A percentile compares a stretch with the other conserved stretches of the same genome.
These are phyloP conservation scores for Picochlorum sp. DNA, from an alignment of 139 green algal genomes.

Conservation along the genomic window DNA sequence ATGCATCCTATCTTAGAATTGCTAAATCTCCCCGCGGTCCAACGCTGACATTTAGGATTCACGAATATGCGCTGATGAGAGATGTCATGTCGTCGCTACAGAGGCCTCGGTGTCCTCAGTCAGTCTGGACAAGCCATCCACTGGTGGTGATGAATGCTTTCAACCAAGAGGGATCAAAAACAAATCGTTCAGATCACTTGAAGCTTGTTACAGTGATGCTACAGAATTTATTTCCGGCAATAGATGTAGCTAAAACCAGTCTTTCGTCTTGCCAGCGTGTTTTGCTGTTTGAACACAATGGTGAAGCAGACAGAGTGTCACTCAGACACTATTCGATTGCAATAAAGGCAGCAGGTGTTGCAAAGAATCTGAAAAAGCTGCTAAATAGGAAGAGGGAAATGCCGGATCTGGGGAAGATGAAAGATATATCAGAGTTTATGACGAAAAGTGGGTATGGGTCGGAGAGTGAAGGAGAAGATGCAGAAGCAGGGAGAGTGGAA, in stretches of 20 bases:
- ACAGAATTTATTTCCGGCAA: conserved; percentile 91
- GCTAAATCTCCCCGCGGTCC: conserved; percentile 80
- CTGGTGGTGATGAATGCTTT: conserved; percentile 95
- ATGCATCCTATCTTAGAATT: conserved; percentile 72
- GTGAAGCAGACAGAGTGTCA: conserved; percentile 38
- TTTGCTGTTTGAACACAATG: conserved; percentile 66
- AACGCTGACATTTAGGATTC: conserved; percentile 80
- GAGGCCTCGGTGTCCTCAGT: conserved; percentile 44
- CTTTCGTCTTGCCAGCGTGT: conserved; percentile 67
- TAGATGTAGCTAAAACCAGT: conserved; percentile 81
- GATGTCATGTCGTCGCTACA: conserved; percentile 64
- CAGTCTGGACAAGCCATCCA: conserved; percentile 53
- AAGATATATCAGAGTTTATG: conserved; percentile 84
- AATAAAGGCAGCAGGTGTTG: conserved; percentile 13
- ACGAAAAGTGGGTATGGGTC: conserved; percentile 69
- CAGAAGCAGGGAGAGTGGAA: neutral
- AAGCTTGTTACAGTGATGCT: conserved; percentile 66
- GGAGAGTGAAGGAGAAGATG: conserved; percentile 38
- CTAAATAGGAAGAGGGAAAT: conserved; percentile 38
- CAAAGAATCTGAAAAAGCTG: conserved; percentile 61
- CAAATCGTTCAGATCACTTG: conserved; percentile 46
- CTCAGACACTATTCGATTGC: conserved; percentile 86
- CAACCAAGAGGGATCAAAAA: conserved; percentile 1
- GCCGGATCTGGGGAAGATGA: conserved; percentile 59
- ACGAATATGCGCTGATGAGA: conserved; percentile 64